Evolutionary conservation across 305 asterid genomes (phyloP).

Genomic region (Plantago lanceolata): DNA sequence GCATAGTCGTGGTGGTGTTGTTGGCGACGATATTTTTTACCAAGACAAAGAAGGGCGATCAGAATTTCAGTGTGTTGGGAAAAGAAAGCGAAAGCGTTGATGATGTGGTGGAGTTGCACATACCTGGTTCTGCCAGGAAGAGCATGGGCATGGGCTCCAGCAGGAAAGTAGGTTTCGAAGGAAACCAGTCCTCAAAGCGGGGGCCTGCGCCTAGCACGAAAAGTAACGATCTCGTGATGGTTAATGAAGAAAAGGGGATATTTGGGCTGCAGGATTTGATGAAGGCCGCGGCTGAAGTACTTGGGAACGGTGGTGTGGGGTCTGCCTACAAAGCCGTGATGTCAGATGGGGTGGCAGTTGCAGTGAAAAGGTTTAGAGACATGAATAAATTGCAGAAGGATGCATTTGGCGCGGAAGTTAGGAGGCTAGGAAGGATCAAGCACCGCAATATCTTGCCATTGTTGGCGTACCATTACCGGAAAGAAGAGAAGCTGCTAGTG

Average conservation of each 20-base stretch:
- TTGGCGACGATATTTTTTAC: constrained; percentile 46
- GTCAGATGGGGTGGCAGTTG: constrained; percentile 62
- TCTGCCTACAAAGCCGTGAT: constrained; percentile 78
- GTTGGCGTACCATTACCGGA: constrained; percentile 82
- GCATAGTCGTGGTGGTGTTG: constrained; percentile 44
- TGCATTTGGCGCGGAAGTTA: constrained; percentile 52
- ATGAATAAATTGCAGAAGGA: constrained; percentile 64
- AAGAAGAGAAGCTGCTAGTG: constrained; percentile 81
- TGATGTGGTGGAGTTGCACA: constrained; percentile 41
- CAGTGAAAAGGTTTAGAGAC: constrained; percentile 77
- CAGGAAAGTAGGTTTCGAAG: constrained; percentile 25
- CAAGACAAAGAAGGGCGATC: constrained; percentile 41
- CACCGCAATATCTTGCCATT: constrained; percentile 67
- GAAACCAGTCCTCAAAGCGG: constrained; percentile 26
- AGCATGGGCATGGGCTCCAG: constrained; percentile 32
- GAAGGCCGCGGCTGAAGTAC: constrained; percentile 97
- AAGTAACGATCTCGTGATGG: constrained; percentile 46
- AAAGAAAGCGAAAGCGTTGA: constrained; percentile 58
- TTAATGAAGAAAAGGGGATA: constrained; percentile 60
- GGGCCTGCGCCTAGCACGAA: constrained; percentile 12
- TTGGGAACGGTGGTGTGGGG: constrained; percentile 77
- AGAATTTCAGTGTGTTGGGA: constrained; percentile 33
- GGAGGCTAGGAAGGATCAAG: constrained; percentile 49
- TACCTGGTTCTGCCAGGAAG: constrained; percentile 33
- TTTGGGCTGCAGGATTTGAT: constrained; percentile 77